Percentiles rank a stretch among this genome's conserved stretches.
Evolutionary conservation across 164 flowering plant species (phyloP).

Genomic region (Macadamia integrifolia): DNA sequence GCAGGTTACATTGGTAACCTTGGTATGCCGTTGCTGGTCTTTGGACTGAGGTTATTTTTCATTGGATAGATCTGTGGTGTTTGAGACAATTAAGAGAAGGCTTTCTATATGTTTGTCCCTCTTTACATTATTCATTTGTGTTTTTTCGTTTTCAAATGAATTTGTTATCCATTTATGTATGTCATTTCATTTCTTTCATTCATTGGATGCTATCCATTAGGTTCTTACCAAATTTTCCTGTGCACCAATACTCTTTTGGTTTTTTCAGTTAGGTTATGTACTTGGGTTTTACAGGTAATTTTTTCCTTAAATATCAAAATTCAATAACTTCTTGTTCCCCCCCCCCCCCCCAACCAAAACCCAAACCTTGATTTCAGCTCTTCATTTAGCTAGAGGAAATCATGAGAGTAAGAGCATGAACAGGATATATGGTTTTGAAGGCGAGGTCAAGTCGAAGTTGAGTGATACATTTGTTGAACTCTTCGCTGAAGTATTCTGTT

Average conservation of each 20-base stretch:
- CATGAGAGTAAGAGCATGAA: slow-evolving; percentile 99
- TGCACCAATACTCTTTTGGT: neutral
- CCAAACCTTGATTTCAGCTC: slow-evolving; percentile 44
- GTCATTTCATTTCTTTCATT: too few species aligned
- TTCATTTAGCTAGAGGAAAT: slow-evolving; percentile 91
- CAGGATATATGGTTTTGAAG: slow-evolving; percentile 98
- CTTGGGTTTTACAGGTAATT: neutral
- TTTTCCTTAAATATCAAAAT: too few species aligned
- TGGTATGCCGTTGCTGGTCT: neutral
- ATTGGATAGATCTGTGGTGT: neutral
- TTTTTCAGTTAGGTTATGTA: neutral
- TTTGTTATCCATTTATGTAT: neutral
- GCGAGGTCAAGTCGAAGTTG: slow-evolving; percentile 90
- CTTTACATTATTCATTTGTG: neutral
- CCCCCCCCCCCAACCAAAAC: too few species aligned
- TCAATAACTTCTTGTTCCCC: too few species aligned
- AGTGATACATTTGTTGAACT: slow-evolving; percentile 87
- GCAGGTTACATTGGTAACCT: neutral
- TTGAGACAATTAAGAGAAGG: neutral
- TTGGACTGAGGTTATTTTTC: neutral
- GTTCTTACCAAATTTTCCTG: neutral
- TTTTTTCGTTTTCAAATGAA: neutral
- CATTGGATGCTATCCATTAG: neutral
- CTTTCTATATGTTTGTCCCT: neutral
- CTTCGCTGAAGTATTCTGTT: slow-evolving; percentile 96